Evolutionary conservation across 2,329 filamentous ascomycete species (phyloP).

Genomic region (Nigrospora oryzae): DNA sequence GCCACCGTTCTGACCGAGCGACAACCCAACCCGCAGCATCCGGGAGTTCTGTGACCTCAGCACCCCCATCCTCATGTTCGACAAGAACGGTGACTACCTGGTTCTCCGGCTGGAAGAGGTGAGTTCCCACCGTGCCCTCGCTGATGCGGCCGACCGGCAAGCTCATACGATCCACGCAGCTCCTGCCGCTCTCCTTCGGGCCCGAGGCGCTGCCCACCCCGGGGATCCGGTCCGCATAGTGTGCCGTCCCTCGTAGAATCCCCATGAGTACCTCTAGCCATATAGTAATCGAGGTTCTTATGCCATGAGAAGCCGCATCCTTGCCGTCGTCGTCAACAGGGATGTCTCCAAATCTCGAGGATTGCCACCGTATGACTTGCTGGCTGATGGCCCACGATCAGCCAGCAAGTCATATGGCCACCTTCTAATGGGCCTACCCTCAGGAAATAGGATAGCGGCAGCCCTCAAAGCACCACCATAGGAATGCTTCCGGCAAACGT

Average conservation of each 20-base stretch:
- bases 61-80: slow-evolving; percentile 86
- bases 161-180: slow-evolving; percentile 25
- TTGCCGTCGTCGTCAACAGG: background rate
- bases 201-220: slow-evolving; percentile 46
- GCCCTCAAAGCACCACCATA: too few relatives aligned
- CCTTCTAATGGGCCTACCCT: too few relatives aligned
- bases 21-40: slow-evolving; percentile 39
- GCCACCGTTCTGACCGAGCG: too few relatives aligned
- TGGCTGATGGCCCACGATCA: background rate
- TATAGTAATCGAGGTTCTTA: background rate
- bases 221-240: background rate
- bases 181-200: slow-evolving; percentile 62
- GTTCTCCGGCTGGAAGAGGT: slow-evolving; percentile 63
- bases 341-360: background rate
- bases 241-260: background rate
- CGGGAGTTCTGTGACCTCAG: slow-evolving; percentile 64
- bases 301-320: background rate
- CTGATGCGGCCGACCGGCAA: too few relatives aligned
- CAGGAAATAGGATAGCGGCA: too few relatives aligned
- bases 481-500: too few relatives aligned
- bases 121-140: slow-evolving; percentile 12
- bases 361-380: background rate
- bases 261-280: background rate
- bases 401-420: too few relatives aligned
- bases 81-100: slow-evolving; percentile 66